phyloP scores from a whole-genome alignment of 1,139 yeast species.

The Candida glucosophila region DNA sequence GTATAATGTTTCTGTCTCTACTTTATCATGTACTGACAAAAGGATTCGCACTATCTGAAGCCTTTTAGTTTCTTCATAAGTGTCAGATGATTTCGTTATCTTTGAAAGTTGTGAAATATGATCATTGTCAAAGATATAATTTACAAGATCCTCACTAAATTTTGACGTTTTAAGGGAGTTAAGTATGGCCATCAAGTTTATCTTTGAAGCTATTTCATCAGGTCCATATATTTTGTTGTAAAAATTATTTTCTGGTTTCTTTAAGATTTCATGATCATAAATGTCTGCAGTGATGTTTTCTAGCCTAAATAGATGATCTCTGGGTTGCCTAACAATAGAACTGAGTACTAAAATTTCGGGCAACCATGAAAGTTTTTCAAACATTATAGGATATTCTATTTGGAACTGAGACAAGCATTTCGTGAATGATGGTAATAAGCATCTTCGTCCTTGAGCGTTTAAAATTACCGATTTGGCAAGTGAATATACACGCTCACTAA shows the following conservation, averaged over 20 bases:
- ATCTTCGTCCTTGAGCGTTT: conserved; percentile 56
- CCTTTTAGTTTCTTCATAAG: conserved; percentile 61
- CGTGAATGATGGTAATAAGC: conserved; percentile 56
- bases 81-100: conserved; percentile 52
- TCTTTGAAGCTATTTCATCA: conserved; percentile 49
- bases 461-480: conserved; percentile 33
- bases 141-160: conserved; percentile 34
- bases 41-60: conserved; percentile 49
- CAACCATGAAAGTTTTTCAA: conserved; percentile 45
- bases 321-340: conserved; percentile 44
- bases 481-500: conserved; percentile 19
- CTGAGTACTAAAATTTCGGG: conserved; percentile 41
- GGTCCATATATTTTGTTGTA: conserved; percentile 51
- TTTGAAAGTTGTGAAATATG: conserved; percentile 31
- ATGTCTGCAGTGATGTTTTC: conserved; percentile 49
- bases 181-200: conserved; percentile 39
- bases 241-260: conserved; percentile 16
- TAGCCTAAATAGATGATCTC: conserved; percentile 47
- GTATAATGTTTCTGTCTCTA: conserved; percentile 9
- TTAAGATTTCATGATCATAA: conserved; percentile 31
- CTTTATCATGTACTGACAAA: conserved; percentile 23
- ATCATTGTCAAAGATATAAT: conserved; percentile 33
- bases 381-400: conserved; percentile 14
- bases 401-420: conserved; percentile 34
- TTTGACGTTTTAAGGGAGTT: conserved; percentile 19